phyloP scores from a whole-genome alignment of 169 alveolate genomes.

The Plasmodium cynomolgi region DNA sequence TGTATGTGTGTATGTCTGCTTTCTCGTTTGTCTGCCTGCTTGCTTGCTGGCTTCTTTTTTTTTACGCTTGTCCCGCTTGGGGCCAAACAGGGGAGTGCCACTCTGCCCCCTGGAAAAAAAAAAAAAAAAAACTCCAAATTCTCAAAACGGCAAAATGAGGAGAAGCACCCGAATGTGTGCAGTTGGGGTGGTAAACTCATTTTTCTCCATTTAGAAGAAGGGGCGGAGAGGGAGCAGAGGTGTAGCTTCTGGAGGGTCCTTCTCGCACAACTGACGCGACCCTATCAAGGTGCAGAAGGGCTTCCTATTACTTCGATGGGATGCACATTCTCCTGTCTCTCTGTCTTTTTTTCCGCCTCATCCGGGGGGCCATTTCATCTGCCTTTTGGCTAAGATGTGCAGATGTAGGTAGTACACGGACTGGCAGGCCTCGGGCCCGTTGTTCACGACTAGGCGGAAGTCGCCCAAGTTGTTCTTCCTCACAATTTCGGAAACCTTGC shows the following conservation, averaged over 20 bases:
- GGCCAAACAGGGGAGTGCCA: not conserved
- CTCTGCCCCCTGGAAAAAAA: not conserved
- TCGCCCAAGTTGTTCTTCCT: conserved; percentile 88
- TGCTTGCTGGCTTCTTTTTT: no score
- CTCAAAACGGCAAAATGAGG: not conserved
- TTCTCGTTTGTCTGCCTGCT: no score
- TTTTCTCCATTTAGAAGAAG: not conserved
- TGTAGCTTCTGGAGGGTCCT: not conserved
- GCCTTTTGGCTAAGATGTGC: conserved; percentile 89
- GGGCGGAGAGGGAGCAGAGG: not conserved
- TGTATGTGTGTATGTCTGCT: not conserved
- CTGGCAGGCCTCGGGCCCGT: conserved; percentile 93
- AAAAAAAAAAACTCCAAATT: no score
- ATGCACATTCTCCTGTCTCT: not conserved
- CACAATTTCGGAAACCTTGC: conserved; percentile 89
- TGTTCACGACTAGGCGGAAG: conserved; percentile 92
- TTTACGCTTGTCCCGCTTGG: not conserved
- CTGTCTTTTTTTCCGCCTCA: conserved; percentile 39
- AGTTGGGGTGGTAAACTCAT: not conserved
- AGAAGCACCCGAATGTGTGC: not conserved
- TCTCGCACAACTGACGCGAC: not conserved
- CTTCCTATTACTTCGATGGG: not conserved
- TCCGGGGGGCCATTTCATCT: conserved; percentile 91
- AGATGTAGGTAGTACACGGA: conserved; percentile 93
- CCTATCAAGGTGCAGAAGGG: not conserved